Evolutionary conservation across 768 basidiomycete genomes (phyloP).

Genomic region (Neoboletus subvelutipes): DNA sequence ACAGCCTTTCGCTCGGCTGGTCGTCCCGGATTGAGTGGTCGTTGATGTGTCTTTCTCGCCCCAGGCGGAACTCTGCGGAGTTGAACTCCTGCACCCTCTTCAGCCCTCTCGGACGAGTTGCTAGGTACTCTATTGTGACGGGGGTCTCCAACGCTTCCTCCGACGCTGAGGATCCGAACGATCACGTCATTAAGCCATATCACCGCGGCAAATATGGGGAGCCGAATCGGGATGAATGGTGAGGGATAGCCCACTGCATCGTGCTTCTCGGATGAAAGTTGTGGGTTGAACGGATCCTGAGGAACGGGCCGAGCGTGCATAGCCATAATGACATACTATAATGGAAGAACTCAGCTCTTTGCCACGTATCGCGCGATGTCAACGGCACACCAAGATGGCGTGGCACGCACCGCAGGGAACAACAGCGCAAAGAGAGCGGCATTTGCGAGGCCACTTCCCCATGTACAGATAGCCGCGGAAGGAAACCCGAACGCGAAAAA

Average conservation of each 20-base stretch:
- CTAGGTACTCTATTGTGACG: conserved; percentile 36
- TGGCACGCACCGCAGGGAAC: conserved; percentile 65
- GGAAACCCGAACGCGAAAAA: conserved; percentile 85
- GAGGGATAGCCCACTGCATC: conserved; percentile 62
- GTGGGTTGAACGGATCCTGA: conserved; percentile 70
- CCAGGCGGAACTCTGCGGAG: conserved; percentile 15
- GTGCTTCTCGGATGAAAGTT: conserved; percentile 33
- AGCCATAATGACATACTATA: conserved; percentile 81
- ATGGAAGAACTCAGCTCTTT: conserved; percentile 4
- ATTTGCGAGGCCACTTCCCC: conserved; percentile 73
- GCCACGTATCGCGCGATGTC: conserved; percentile 1
- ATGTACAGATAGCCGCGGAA: conserved; percentile 67
- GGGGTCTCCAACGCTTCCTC: conserved; percentile 33
- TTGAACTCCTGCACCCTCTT: conserved; percentile 52
- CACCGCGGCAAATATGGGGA: conserved; percentile 73
- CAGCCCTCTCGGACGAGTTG: conserved; percentile 56
- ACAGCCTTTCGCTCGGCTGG: conserved; percentile 14
- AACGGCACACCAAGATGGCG: background rate
- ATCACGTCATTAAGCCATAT: conserved; percentile 74
- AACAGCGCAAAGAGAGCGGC: conserved; percentile 81
- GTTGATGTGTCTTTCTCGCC: conserved; percentile 13
- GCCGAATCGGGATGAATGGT: conserved; percentile 75
- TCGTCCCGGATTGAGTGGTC: background rate
- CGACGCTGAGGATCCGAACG: conserved; percentile 60
- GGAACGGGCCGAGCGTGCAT: conserved; percentile 76